These are phyloP conservation scores for Corrigiola litoralis DNA, from an alignment of 179 eudicot species.

Conservation along the genomic window DNA sequence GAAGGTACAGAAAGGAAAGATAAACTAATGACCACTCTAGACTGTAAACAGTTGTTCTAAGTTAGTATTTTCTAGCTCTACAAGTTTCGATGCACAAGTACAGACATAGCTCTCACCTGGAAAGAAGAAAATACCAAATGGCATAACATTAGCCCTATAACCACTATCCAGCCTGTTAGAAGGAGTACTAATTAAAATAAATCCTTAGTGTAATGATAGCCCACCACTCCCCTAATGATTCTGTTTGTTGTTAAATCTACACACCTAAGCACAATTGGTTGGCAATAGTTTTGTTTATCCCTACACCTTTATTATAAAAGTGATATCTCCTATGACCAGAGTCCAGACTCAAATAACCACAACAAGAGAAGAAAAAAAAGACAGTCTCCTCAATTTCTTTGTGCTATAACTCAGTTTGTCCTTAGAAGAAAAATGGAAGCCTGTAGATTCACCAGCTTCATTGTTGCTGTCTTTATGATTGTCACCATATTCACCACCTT, in stretches of 20 bases:
- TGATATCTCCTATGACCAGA: not conserved
- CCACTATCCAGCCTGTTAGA: constrained; percentile 19
- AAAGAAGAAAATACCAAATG: constrained; percentile 16
- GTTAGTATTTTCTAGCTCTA: too few relatives aligned
- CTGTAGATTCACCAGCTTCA: constrained; percentile 12
- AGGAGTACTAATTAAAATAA: not conserved
- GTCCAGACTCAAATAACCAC: not conserved
- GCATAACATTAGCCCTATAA: constrained; percentile 15
- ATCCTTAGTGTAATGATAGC: constrained; percentile 11
- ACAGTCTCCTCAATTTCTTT: not conserved
- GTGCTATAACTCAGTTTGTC: not conserved
- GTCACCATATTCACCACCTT: constrained; percentile 5
- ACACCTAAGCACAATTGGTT: constrained; percentile 11
- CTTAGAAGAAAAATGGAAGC: constrained; percentile 17
- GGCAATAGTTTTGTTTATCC: constrained; percentile 13
- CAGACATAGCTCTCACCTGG: constrained; percentile 14
- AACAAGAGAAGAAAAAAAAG: not conserved
- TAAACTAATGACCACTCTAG: too few relatives aligned
- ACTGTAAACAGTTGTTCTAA: too few relatives aligned
- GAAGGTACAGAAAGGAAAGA: too few relatives aligned
- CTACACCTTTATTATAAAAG: constrained; percentile 11
- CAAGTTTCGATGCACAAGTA: too few relatives aligned
- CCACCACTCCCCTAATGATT: constrained; percentile 21
- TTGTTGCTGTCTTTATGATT: constrained; percentile 15
- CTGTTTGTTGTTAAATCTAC: constrained; percentile 14